These are phyloP conservation scores for Botrytis squamosa DNA, from an alignment of 2,329 filamentous ascomycete species.

Conservation along the genomic window DNA sequence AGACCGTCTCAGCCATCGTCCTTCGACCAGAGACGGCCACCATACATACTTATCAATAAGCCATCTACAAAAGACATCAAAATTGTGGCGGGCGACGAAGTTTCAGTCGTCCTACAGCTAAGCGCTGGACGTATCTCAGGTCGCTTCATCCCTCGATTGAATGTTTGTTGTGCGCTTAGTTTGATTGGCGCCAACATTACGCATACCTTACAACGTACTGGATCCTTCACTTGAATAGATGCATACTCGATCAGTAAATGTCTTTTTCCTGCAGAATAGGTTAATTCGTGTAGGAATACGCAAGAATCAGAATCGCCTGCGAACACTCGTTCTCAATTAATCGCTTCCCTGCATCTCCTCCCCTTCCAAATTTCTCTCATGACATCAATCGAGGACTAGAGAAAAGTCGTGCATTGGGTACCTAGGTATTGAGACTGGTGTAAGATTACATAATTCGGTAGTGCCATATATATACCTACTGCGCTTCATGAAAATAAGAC, in stretches of 20 bases:
- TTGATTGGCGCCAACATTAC: background rate
- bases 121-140: background rate
- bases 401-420: background rate
- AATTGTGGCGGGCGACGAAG: too few relatives aligned
- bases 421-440: background rate
- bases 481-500: background rate
- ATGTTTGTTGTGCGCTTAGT: conserved; percentile 5
- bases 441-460: background rate
- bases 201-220: background rate
- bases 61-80: background rate
- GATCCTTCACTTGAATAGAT: background rate
- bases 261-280: background rate
- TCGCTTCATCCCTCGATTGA: background rate
- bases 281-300: background rate
- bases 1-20: background rate
- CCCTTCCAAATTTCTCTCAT: background rate
- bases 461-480: background rate
- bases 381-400: background rate
- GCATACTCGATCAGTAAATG: background rate
- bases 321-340: background rate
- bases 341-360: background rate
- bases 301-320: background rate
- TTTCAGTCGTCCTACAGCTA: background rate
- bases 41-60: background rate
- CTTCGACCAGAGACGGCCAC: background rate